Conservation (phyloP, 371 early-diverging fungal species). For the Mucor velutinosus region DNA sequence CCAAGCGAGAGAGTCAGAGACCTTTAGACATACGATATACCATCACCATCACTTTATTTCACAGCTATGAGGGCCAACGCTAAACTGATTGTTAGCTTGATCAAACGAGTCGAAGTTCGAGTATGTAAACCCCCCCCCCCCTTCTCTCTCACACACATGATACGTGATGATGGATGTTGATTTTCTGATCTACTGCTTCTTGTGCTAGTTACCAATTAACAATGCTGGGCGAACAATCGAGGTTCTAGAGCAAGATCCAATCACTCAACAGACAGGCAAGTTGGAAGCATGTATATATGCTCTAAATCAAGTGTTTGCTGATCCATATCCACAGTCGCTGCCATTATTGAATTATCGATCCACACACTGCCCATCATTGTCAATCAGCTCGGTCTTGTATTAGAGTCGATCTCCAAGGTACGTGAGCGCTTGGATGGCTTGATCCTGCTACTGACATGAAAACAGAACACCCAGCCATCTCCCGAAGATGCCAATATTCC, state of each 20-base stretch:
- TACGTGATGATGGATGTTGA: neutral
- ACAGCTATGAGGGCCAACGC: conserved; percentile 45
- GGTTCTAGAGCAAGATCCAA: conserved; percentile 63
- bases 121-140: conserved; percentile 19
- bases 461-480: conserved; percentile 31
- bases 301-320: neutral
- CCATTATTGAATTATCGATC: conserved; percentile 62
- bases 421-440: neutral
- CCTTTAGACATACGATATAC: too few species aligned
- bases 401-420: conserved; percentile 68
- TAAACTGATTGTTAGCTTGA: conserved; percentile 52
- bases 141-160: too few species aligned
- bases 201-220: conserved; percentile 59
- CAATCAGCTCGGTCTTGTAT: conserved; percentile 51
- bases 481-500: conserved; percentile 53
- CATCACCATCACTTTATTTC: neutral
- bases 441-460: neutral
- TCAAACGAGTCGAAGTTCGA: conserved; percentile 55
- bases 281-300: neutral
- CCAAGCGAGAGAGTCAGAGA: too few species aligned
- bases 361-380: conserved; percentile 55
- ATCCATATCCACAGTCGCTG: conserved; percentile 37
- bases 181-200: neutral
- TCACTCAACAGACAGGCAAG: conserved; percentile 63
- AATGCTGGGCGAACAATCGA: conserved; percentile 56